Base-by-base conservation (phyloP, 805 yeast genomes). In the Jamesozyma rosinii region DNA sequence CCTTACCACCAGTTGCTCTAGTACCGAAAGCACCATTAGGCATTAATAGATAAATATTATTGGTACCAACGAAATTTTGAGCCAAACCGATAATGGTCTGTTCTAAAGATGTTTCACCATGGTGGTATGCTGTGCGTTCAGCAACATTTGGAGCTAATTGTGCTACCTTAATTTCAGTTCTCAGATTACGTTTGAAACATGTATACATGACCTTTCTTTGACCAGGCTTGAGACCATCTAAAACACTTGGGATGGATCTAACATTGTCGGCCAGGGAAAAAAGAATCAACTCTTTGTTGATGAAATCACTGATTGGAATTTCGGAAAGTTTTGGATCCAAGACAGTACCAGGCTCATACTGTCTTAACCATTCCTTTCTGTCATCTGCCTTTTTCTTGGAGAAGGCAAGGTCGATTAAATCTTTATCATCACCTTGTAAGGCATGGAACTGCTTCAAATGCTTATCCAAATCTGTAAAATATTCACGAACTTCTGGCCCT, bases 1-100 rank as follows among this genome's bases (percentile, higher is more conserved):
- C 98, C 63, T 92, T 92, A 69, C 98, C 98, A 64, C 98, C 98
- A 21, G 86, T 74, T 21, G 92, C 89, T 66, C 98, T 79, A 1
- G 96, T 81, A 74, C 98, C 98, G 61, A 92, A 92, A 29, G 87
- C 81, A 72, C 98, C 98, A 61, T 83, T 84, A 38, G 98, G 98
- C 59, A 78, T 74, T 54, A 92, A 68, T 41, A 87, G 57, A 61
- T 92, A 83, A 53, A 92, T 66, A 57, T 92, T 92, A 58, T 92
- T 92, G 6, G 95, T 73, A 10, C 98, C 98, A 39, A 90, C 82
- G 58, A 85, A 92, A 62, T 87, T 88, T 62, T 92, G 98, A 1
- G 98, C 98, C 59, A 92, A 67, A 5, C 95, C 94, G 55, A 92
- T 77, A 59, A 92, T 89, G 0, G 98, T 87, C 61, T 83, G 95